These are phyloP conservation scores for Bruguiera sexangula DNA, from an alignment of 345 rosid species.

Conservation along the genomic window DNA sequence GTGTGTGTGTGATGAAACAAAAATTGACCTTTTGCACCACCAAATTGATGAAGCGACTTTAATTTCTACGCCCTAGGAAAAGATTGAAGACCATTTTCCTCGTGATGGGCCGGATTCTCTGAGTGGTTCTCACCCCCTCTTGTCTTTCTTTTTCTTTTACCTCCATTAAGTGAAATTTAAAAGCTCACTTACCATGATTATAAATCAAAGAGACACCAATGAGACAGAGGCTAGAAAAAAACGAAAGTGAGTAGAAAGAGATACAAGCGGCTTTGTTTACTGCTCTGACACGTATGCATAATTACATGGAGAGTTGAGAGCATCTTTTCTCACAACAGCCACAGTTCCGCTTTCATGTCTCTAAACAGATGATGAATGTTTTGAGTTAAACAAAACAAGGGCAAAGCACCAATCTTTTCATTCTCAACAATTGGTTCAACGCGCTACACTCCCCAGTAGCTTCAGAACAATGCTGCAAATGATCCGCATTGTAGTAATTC, in stretches of 20 bases:
- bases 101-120: conserved; percentile 24
- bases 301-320: conserved; percentile 5
- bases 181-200: conserved; percentile 9
- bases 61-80: neutral
- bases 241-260: neutral
- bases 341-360: neutral
- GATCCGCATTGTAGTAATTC: conserved; percentile 22
- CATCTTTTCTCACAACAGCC: neutral
- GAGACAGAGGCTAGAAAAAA: no score
- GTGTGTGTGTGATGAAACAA: neutral
- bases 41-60: neutral
- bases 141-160: neutral
- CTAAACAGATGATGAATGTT: neutral
- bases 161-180: conserved; percentile 1
- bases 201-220: conserved; percentile 2
- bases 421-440: neutral
- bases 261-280: neutral
- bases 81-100: conserved; percentile 14
- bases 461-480: conserved; percentile 10
- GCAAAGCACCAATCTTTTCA: neutral
- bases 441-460: neutral
- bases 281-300: neutral
- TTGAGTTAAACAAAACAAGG: neutral
- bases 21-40: neutral
- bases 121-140: neutral